A percentile compares a stretch with the other conserved stretches of the same genome.
These are phyloP conservation scores for Zygotorulaspora danielsina DNA, from an alignment of 805 yeast species.

Conservation along the genomic window DNA sequence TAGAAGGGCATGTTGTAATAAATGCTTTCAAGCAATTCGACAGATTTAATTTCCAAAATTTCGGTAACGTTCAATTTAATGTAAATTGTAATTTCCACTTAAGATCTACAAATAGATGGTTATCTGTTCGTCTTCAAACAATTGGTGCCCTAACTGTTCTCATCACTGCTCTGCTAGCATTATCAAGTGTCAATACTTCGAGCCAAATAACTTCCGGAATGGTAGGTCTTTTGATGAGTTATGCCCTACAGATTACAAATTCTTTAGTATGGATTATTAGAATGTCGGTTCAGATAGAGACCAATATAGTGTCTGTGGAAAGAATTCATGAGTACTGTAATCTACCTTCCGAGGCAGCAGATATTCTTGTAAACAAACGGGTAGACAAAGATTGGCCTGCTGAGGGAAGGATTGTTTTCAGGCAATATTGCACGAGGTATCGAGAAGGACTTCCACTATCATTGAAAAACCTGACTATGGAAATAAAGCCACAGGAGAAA, in stretches of 20 bases:
- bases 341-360: constrained; percentile 44
- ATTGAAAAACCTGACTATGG: constrained; percentile 44
- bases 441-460: constrained; percentile 58
- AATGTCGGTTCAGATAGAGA: constrained; percentile 58
- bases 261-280: constrained; percentile 55
- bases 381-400: constrained; percentile 53
- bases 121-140: constrained; percentile 55
- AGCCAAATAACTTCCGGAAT: constrained; percentile 52
- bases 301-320: constrained; percentile 62
- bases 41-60: constrained; percentile 57
- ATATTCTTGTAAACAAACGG: constrained; percentile 42
- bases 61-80: constrained; percentile 46
- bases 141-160: constrained; percentile 56
- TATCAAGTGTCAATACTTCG: constrained; percentile 37
- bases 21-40: constrained; percentile 67
- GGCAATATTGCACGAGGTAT: constrained; percentile 54
- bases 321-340: constrained; percentile 58
- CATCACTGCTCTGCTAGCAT: constrained; percentile 46
- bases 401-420: constrained; percentile 47
- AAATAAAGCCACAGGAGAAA: constrained; percentile 53
- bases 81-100: constrained; percentile 46
- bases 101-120: constrained; percentile 61
- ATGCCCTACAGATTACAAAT: constrained; percentile 53
- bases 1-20: constrained; percentile 73
- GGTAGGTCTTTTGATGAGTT: constrained; percentile 62